Evolutionary conservation across 768 basidiomycete genomes (phyloP), one percentile per base, ranked within the genome.

Genomic region (Mycena rebaudengoi): DNA sequence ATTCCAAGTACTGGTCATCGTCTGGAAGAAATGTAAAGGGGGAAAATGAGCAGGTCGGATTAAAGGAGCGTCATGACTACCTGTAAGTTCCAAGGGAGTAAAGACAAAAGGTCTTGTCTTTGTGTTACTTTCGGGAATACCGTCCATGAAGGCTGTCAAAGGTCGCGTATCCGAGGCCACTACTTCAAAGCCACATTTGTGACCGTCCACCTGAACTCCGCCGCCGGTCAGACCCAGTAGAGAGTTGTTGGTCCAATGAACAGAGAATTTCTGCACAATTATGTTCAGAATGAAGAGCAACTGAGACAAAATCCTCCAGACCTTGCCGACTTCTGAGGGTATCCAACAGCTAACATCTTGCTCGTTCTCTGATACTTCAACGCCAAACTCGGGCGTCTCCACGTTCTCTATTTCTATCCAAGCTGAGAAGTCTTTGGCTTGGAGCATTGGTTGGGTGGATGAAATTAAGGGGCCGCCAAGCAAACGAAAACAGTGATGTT

Each of bases 1-100:
- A 60, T 25, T 59, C 64, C 16, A 66, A 28, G 29, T 55, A 66
- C n/a, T 53, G 16, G 49, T 66, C 64, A 48, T 66, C 64, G 23
- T 66, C 64, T 66, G n/a, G 13, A 14, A 40, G 3, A 16, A 8
- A n/a, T n/a, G 13, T 16, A 25, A 23, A 54, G 11, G 25, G 46
- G 37, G 16, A 56, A 18, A 1, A 14, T n/a, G n/a, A n/a, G n/a
- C 16, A 28, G 8, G n/a, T 26, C 28, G 28, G 8, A 13, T 4
- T 26, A 16, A 2, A 45, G 16, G 13, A 14, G 11, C 8, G 44
- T 4, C 20, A 5, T 39, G 16, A 7, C 21, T 12, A 55, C 62
- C 66, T 18, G 66, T 67, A 29, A 60, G 53, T 16, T 60, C 37
- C 41, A 67, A n/a, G 7, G 51, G 61, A 29, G 61, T 28, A 35